Evolutionary conservation across 2,329 filamentous ascomycete genomes (phyloP), one percentile per base, ranked within the genome.

Genomic region (Xylariaceae sp.): DNA sequence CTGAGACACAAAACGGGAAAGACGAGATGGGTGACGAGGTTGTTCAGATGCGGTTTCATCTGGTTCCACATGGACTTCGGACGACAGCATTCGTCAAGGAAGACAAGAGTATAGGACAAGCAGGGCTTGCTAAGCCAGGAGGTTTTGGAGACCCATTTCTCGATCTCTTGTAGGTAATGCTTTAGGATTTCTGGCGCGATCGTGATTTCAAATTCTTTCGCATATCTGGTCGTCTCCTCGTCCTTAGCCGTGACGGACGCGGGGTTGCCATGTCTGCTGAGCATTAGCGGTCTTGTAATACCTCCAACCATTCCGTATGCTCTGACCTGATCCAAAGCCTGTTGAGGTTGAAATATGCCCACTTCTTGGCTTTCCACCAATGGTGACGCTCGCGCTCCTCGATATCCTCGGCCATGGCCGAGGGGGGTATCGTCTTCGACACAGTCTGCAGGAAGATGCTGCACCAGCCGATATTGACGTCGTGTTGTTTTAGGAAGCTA

Each of bases 361-460:
- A 98, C 77, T 99, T 99, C 87, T 98, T 98, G 62, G 93, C 90
- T 80, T 98, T 99, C 93, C 93, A 99, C 93, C 95, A 99, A 74
- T 97, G 92, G 72, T 96, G 93, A 68, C 89, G 85, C 75, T 98
- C 95, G 55, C 95, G 86, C 70, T 98, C 93, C 56, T 91, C 87
- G 50, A 89, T 77, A 56, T 87, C 90, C 57, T 96, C 91, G 55
- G 81, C 74, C 83, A 98, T 87, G 37, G 93, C 89, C 65, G 82
- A 86, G 53, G 89, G 82, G 3, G 95, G 95, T 37, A 90, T 87
- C 20, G 88, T 79, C 75, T 98, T 98, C 65, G 89, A 88, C 37
- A 98, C 90, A 49, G 96, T 91, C 59, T 89, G 88, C 64, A 99
- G 80, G 79, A 99, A 98, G 57, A 99, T 84, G 20, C 93, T 93